Conservation (phyloP, 176 grass and related monocot species). For the Oryza nivara region DNA sequence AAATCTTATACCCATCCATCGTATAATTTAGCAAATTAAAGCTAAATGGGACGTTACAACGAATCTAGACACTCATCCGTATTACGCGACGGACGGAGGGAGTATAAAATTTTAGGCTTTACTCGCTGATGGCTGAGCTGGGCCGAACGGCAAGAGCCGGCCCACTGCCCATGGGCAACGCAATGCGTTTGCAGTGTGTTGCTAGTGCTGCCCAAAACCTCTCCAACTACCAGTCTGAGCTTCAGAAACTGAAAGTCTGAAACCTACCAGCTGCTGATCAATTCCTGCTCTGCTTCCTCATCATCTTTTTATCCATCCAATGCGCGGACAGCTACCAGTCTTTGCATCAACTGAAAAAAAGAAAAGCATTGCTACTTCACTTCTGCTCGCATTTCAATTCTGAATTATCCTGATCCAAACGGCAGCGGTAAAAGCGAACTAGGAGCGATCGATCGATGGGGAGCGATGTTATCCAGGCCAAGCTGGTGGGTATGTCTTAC, state of each 20-base stretch:
- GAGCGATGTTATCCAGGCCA: constrained; percentile 67
- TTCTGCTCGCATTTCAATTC: neutral
- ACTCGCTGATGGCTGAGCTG: neutral
- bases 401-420: neutral
- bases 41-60: too few relatives aligned
- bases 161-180: neutral
- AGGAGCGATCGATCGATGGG: constrained; percentile 33
- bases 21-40: too few relatives aligned
- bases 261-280: neutral
- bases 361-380: neutral
- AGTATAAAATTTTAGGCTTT: too few relatives aligned
- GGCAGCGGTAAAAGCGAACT: neutral
- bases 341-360: neutral
- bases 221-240: neutral
- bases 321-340: neutral
- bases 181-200: too few relatives aligned
- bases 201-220: neutral
- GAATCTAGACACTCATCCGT: too few relatives aligned
- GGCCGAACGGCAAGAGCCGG: too few relatives aligned
- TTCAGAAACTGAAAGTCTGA: neutral
- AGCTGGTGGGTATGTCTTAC: constrained; percentile 73
- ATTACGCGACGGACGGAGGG: too few relatives aligned
- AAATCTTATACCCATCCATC: too few relatives aligned
- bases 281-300: neutral
- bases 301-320: neutral